A percentile compares a stretch with the other conserved stretches of the same genome.
Conservation (phyloP, 495 filamentous ascomycete species). For the Penicillium atrosanguineum region DNA sequence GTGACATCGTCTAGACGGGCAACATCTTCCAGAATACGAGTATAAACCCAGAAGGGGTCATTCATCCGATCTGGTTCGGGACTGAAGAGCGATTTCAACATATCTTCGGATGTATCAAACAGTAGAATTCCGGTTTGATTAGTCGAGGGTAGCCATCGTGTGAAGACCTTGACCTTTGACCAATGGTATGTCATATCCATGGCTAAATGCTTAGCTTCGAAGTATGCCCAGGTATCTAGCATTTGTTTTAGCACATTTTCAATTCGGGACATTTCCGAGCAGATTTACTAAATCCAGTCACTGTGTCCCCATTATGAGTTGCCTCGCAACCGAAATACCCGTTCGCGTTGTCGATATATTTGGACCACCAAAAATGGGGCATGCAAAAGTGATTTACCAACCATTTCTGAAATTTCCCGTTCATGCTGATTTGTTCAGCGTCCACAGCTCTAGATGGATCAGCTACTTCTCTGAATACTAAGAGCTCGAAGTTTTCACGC, state of each 20-base stretch:
- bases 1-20: constrained; percentile 18
- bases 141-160: constrained; percentile 21
- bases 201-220: neutral
- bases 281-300: constrained; percentile 5
- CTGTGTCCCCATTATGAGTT: neutral
- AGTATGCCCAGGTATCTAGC: constrained; percentile 4
- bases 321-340: constrained; percentile 16
- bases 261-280: neutral
- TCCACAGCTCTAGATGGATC: neutral
- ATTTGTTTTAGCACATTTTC: neutral
- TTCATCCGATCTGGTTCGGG: neutral
- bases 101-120: constrained; percentile 26
- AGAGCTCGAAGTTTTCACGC: neutral
- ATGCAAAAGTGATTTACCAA: constrained; percentile 1
- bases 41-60: constrained; percentile 24
- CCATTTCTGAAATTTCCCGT: neutral
- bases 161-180: constrained; percentile 35
- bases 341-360: constrained; percentile 6
- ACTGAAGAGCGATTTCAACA: neutral
- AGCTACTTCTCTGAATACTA: neutral
- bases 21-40: constrained; percentile 15
- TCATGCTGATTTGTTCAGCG: neutral
- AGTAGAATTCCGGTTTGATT: constrained; percentile 30
- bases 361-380: constrained; percentile 2
- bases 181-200: constrained; percentile 20